phyloP scores from a whole-genome alignment of 495 filamentous ascomycete genomes.

The Daldinia concentrica region DNA sequence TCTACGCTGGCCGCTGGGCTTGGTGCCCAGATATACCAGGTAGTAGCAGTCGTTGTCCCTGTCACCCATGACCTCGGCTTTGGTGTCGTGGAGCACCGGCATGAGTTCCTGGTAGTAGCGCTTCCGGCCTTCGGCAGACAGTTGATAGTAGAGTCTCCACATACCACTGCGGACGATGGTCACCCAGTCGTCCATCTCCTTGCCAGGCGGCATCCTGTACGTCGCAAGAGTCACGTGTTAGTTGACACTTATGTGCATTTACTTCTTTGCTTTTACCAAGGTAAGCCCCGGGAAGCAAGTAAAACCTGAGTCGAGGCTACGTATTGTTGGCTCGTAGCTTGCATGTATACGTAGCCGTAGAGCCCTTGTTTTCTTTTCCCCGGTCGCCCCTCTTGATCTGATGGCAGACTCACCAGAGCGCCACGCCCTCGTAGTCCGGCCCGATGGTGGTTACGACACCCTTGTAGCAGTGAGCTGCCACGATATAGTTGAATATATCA shows the following conservation, averaged over 20 bases:
- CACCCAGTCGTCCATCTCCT: conserved; percentile 74
- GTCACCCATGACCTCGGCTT: conserved; percentile 69
- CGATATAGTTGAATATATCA: conserved; percentile 76
- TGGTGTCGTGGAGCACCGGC: conserved; percentile 77
- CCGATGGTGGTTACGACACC: conserved; percentile 77
- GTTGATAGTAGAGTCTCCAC: conserved; percentile 76
- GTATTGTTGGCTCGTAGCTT: conserved; percentile 8
- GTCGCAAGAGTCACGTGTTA: conserved; percentile 25
- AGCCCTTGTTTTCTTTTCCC: conserved; percentile 30
- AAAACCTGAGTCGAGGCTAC: conserved; percentile 30
- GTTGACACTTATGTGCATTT: conserved; percentile 16
- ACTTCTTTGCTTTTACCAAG: conserved; percentile 11
- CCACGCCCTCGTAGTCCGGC: conserved; percentile 76
- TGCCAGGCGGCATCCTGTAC: conserved; percentile 77
- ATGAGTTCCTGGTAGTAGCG: conserved; percentile 82
- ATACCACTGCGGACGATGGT: conserved; percentile 76
- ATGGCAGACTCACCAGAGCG: conserved; percentile 72
- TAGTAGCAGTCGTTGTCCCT: conserved; percentile 74
- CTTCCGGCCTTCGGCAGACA: conserved; percentile 71
- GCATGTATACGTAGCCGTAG: conserved; percentile 29
- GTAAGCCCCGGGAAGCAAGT: conserved; percentile 27
- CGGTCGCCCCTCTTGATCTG: conserved; percentile 30
- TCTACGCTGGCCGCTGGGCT: conserved; percentile 68
- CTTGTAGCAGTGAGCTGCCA: conserved; percentile 73
- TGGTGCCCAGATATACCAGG: conserved; percentile 81